phyloP scores from a whole-genome alignment of 257 asterid species.

The Ajuga chamaepitys region DNA sequence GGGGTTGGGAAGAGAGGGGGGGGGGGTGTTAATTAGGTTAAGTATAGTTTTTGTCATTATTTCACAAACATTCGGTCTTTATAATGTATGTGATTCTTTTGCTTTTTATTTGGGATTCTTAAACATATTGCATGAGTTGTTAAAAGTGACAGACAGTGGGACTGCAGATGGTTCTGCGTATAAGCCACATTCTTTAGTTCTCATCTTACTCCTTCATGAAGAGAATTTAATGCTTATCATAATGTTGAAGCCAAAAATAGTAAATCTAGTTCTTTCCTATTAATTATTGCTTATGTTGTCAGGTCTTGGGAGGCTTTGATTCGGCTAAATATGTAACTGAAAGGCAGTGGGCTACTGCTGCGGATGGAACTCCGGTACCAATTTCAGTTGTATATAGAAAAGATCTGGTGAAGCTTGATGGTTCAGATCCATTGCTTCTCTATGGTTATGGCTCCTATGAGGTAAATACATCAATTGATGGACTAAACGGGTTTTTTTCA shows the following conservation, averaged over 20 bases:
- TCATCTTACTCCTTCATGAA: too few relatives aligned
- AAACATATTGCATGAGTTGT: not conserved
- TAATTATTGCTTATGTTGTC: too few relatives aligned
- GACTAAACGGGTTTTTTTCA: too few relatives aligned
- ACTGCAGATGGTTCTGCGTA: not conserved
- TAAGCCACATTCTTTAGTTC: not conserved
- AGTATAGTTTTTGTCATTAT: too few relatives aligned
- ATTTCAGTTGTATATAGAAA: conserved; percentile 71
- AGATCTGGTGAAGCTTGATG: conserved; percentile 75
- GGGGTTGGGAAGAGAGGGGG: too few relatives aligned
- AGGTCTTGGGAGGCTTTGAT: conserved; percentile 93
- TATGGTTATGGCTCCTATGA: conserved; percentile 98
- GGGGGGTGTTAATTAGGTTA: too few relatives aligned
- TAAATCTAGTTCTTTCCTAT: too few relatives aligned
- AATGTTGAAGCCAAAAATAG: too few relatives aligned
- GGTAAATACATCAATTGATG: conserved; percentile 53
- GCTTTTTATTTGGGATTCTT: not conserved
- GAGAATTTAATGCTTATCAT: too few relatives aligned
- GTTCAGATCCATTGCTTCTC: conserved; percentile 80
- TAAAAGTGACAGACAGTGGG: not conserved
- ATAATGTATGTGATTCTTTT: too few relatives aligned
- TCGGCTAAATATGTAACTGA: conserved; percentile 67
- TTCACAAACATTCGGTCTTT: too few relatives aligned
- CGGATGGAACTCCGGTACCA: conserved; percentile 79
- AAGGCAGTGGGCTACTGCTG: conserved; percentile 87